phyloP scores from a whole-genome alignment of 345 rosid genomes.

The Salix arbutifolia region DNA sequence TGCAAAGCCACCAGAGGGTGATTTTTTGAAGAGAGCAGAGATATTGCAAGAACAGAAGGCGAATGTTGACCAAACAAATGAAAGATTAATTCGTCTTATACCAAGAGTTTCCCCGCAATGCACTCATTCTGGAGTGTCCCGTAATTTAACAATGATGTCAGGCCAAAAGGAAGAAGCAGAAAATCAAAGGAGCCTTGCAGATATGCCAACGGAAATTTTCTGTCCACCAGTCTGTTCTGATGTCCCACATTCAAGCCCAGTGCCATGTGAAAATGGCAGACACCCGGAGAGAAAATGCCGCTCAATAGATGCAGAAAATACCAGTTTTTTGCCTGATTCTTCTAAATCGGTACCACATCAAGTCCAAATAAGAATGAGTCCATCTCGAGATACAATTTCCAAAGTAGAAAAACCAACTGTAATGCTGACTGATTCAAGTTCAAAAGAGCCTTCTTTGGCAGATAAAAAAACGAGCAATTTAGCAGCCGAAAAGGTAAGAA shows the following conservation, averaged over 20 bases:
- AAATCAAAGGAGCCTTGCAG: slow-evolving; percentile 36
- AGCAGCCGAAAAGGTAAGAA: slow-evolving; percentile 53
- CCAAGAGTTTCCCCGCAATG: slow-evolving; percentile 41
- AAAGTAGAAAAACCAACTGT: slow-evolving; percentile 29
- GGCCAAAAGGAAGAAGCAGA: slow-evolving; percentile 31
- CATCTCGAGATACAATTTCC: slow-evolving; percentile 26
- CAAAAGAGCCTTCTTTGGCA: slow-evolving; percentile 21
- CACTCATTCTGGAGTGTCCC: slow-evolving; percentile 29
- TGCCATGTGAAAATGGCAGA: slow-evolving; percentile 37
- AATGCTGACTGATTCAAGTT: background rate
- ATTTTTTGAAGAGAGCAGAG: slow-evolving; percentile 29
- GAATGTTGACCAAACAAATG: slow-evolving; percentile 18
- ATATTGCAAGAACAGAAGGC: slow-evolving; percentile 25
- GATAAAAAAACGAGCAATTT: slow-evolving; percentile 31
- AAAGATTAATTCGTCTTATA: slow-evolving; percentile 43
- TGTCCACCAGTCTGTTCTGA: slow-evolving; percentile 22
- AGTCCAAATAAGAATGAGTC: slow-evolving; percentile 27
- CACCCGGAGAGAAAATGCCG: slow-evolving; percentile 26
- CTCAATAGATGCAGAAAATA: slow-evolving; percentile 21
- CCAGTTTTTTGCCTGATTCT: slow-evolving; percentile 28
- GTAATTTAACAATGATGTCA: slow-evolving; percentile 19
- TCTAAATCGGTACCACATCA: slow-evolving; percentile 33
- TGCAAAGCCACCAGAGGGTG: slow-evolving; percentile 26
- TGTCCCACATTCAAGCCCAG: slow-evolving; percentile 39
- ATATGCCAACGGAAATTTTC: slow-evolving; percentile 26